phyloP scores from a whole-genome alignment of 1,284 basidiomycete species.

The Cutaneotrichosporon spelunceum region DNA sequence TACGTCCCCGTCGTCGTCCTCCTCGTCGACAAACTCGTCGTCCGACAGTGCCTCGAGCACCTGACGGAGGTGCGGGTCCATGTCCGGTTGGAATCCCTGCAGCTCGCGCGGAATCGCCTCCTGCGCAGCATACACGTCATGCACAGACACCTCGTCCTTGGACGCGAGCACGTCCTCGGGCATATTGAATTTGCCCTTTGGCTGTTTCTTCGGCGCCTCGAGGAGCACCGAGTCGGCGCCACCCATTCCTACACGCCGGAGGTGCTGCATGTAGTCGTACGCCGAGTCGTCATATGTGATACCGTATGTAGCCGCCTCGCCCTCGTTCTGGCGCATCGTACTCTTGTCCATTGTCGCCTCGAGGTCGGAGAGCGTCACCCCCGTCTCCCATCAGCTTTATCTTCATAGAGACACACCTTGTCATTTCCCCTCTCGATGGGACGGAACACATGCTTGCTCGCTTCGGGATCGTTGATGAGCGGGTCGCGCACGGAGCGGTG shows the following conservation, averaged over 20 bases:
- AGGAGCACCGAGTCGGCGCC: constrained; percentile 60
- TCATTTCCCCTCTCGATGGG: constrained; percentile 68
- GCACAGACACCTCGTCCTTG: constrained; percentile 65
- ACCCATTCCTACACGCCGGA: constrained; percentile 74
- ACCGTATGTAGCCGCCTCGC: constrained; percentile 87
- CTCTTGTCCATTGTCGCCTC: constrained; percentile 43
- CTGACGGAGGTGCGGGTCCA: constrained; percentile 94
- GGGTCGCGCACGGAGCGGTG: constrained; percentile 96
- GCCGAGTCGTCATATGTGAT: constrained; percentile 96
- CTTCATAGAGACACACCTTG: constrained; percentile 42
- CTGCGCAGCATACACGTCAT: constrained; percentile 63
- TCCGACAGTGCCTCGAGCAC: constrained; percentile 92
- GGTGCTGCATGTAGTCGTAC: constrained; percentile 99
- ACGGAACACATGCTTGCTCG: constrained; percentile 82
- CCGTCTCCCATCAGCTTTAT: constrained; percentile 33
- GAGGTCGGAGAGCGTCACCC: constrained; percentile 59
- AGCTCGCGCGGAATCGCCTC: constrained; percentile 71
- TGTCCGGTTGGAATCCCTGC: constrained; percentile 87
- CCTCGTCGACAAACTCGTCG: constrained; percentile 78
- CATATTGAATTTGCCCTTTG: constrained; percentile 52
- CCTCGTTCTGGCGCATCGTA: constrained; percentile 55
- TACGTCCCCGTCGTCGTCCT: constrained; percentile 59
- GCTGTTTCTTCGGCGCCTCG: constrained; percentile 60
- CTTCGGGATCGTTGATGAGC: constrained; percentile 85
- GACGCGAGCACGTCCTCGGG: constrained; percentile 73